These are phyloP conservation scores for Sherardia arvensis DNA, from an alignment of 257 asterid genomes.

Conservation along the genomic window DNA sequence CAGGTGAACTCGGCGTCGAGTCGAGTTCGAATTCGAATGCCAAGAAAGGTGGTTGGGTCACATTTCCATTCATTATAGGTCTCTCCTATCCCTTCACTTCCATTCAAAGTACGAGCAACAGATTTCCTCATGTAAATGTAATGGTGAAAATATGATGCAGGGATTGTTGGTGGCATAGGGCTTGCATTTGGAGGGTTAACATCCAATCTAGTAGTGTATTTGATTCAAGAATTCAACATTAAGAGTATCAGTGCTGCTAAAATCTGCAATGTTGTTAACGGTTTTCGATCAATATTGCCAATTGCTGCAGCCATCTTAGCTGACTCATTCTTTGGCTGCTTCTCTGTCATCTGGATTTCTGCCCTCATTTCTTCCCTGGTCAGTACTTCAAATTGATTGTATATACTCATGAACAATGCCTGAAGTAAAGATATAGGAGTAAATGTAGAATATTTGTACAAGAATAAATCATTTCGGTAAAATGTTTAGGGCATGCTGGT, in stretches of 20 bases:
- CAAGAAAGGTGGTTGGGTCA: slow-evolving; percentile 4
- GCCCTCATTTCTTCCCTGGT: slow-evolving; percentile 63
- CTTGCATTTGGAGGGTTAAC: slow-evolving; percentile 64
- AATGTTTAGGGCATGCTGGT: slow-evolving; percentile 18
- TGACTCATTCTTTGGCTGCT: slow-evolving; percentile 59
- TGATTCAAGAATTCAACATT: slow-evolving; percentile 63
- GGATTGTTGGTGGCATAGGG: slow-evolving; percentile 45
- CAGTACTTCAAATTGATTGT: no score
- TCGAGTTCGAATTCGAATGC: not conserved
- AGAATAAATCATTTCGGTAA: no score
- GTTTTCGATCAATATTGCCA: slow-evolving; percentile 62
- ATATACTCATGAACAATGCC: no score
- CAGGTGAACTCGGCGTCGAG: no score
- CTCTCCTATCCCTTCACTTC: no score
- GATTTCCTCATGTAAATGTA: no score
- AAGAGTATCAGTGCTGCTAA: slow-evolving; percentile 72
- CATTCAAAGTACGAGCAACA: no score
- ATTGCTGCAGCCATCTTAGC: slow-evolving; percentile 63
- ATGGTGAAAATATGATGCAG: slow-evolving; percentile 26
- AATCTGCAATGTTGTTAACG: slow-evolving; percentile 53
- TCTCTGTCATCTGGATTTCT: slow-evolving; percentile 65
- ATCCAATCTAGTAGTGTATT: slow-evolving; percentile 52
- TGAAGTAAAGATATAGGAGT: no score
- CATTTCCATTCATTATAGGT: slow-evolving; percentile 4
- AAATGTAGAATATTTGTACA: no score